Conservation (phyloP, 2,329 filamentous ascomycete genomes). For the Ascochyta clinopodiicola region DNA sequence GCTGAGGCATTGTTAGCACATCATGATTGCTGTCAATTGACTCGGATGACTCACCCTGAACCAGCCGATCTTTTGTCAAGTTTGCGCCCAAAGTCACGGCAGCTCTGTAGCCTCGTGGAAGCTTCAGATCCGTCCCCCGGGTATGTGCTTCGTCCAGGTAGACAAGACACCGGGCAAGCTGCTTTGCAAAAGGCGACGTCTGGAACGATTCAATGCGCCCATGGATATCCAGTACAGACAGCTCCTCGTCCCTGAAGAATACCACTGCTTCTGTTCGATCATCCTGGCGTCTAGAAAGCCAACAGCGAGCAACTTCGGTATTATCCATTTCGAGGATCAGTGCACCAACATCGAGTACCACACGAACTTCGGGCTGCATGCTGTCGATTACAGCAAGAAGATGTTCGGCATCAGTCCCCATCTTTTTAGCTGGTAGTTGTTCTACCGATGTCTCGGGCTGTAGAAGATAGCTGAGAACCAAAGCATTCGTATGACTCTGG, state of each 20-base stretch:
- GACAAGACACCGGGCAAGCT: slow-evolving; percentile 66
- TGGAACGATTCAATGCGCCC: slow-evolving; percentile 59
- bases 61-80: slow-evolving; percentile 71
- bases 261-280: slow-evolving; percentile 54
- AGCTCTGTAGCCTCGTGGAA: slow-evolving; percentile 66
- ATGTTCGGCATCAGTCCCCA: slow-evolving; percentile 41
- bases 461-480: slow-evolving; percentile 67
- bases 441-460: slow-evolving; percentile 47
- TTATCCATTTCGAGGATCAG: slow-evolving; percentile 67
- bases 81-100: slow-evolving; percentile 70
- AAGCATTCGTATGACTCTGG: slow-evolving; percentile 70
- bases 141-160: slow-evolving; percentile 77
- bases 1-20: slow-evolving; percentile 50
- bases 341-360: slow-evolving; percentile 75
- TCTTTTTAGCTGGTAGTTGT: slow-evolving; percentile 26
- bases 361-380: slow-evolving; percentile 54
- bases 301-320: slow-evolving; percentile 53
- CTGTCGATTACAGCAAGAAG: slow-evolving; percentile 56
- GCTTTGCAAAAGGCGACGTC: slow-evolving; percentile 63
- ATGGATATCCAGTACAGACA: slow-evolving; percentile 60
- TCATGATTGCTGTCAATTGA: background rate
- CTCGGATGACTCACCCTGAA: slow-evolving; percentile 59
- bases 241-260: slow-evolving; percentile 63
- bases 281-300: slow-evolving; percentile 57
- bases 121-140: slow-evolving; percentile 70